Evolutionary conservation across 23 red algal genomes (phyloP), one percentile per base, ranked within the genome.

Genomic region (Gracilaria gracilis): DNA sequence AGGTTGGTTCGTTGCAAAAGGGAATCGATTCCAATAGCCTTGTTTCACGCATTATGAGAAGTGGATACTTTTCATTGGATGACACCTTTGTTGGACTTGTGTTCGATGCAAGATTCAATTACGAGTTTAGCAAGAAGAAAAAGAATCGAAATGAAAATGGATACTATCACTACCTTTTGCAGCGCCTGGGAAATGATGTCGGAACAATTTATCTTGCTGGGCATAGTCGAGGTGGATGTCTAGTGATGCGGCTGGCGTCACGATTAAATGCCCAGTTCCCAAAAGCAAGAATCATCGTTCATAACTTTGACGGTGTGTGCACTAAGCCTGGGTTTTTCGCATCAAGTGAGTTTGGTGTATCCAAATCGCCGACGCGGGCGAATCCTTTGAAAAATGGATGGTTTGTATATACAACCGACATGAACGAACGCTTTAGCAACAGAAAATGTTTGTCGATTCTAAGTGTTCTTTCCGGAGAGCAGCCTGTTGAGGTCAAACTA

Each of bases 201-300:
- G 71, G 46, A 5, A 76, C 71, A 5, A 76, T 76, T 7, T 76
- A 76, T 76, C 71, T 76, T 14, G 36, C 71, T 21, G 71, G 71
- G 71, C 71, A 76, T 34, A 76, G 71, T 76, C n/a, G 71, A 48
- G 71, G 71, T 8, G 71, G 71, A 34, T 76, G 71, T 39, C 24
- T 76, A 7, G 71, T 34, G 4, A 76, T 76, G 71, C n/a, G 71
- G 13, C 34, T 76, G 71, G 36, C 71, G 8, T 42, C 46, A 7
- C 46, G 71, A 42, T 50, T 76, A 39, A 50, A 14, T 24, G 4
- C 6, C 13, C 36, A 24, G 46, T 76, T 48, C 20, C 71, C 71
- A 8, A 76, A 76, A 4, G 71, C 46, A 8, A 42, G 71, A 14
- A 76, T 76, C n/a, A 39, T 76, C 24, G 46, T 76, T 29, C 71